These are phyloP conservation scores for Asterochloris sp. DNA, from an alignment of 139 green algal species.

Conservation along the genomic window DNA sequence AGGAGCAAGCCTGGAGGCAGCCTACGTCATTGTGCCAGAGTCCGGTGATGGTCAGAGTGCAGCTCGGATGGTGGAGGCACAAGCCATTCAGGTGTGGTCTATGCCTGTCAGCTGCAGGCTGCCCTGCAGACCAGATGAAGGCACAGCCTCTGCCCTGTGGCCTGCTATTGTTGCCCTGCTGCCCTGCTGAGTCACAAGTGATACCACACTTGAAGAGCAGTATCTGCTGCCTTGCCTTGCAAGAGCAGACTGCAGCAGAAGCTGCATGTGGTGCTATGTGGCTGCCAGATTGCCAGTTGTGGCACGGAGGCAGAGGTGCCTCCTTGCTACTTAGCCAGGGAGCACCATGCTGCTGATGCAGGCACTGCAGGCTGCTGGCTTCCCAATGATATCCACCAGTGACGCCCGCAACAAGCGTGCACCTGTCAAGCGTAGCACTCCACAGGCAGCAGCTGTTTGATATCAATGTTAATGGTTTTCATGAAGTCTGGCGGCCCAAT, in stretches of 20 bases:
- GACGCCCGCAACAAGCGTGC: slow-evolving; percentile 26
- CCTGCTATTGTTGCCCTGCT: not conserved
- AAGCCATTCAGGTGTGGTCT: slow-evolving; percentile 7
- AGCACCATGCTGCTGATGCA: slow-evolving; percentile 6
- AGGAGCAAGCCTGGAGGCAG: slow-evolving; percentile 29
- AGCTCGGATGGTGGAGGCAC: slow-evolving; percentile 36
- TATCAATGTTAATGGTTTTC: too few species aligned
- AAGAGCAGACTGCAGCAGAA: not conserved
- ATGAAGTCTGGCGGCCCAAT: too few species aligned
- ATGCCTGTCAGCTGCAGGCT: not conserved
- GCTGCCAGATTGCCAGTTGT: too few species aligned
- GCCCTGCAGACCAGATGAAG: not conserved
- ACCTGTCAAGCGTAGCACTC: not conserved
- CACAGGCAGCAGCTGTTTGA: too few species aligned
- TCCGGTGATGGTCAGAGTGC: slow-evolving; percentile 22
- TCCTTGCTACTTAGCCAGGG: not conserved
- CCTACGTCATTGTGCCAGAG: slow-evolving; percentile 37
- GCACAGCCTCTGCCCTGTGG: not conserved
- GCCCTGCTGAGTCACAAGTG: not conserved
- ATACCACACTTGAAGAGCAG: not conserved
- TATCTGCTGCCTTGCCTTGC: not conserved
- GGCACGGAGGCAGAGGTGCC: not conserved
- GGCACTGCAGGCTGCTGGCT: slow-evolving; percentile 26
- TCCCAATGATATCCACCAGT: slow-evolving; percentile 28
- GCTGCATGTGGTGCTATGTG: not conserved